A percentile compares a stretch with the other conserved stretches of the same genome.
phyloP scores from a whole-genome alignment of 2,329 filamentous ascomycete genomes.

The Alternaria sp. region DNA sequence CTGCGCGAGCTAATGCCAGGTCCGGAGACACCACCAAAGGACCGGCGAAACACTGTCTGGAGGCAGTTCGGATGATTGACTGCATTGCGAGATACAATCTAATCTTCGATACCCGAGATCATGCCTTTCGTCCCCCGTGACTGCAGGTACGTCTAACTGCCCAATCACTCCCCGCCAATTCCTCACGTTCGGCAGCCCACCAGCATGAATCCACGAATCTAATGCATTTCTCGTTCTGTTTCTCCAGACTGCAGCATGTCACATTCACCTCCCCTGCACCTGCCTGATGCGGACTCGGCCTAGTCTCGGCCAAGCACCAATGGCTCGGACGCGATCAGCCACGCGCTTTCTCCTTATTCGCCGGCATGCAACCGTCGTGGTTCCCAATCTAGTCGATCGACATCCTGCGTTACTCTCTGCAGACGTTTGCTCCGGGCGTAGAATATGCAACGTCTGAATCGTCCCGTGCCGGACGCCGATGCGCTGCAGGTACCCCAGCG shows the following conservation, averaged over 20 bases:
- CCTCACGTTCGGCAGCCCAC: conserved; percentile 5
- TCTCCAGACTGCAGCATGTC: background rate
- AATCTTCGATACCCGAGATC: conserved; percentile 5
- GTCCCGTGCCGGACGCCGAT: background rate
- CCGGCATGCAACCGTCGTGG: background rate
- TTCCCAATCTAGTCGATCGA: conserved; percentile 9
- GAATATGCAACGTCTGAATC: conserved; percentile 1
- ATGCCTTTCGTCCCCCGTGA: background rate
- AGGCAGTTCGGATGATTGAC: conserved; percentile 32
- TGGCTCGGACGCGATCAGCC: conserved; percentile 12
- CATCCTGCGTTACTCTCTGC: background rate
- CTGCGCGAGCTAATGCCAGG: conserved; percentile 56
- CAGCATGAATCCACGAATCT: background rate
- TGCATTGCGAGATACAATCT: background rate
- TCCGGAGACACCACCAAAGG: conserved; percentile 36
- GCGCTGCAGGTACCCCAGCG: conserved; percentile 6
- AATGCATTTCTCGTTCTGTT: conserved; percentile 1
- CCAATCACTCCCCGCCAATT: conserved; percentile 7
- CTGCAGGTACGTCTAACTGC: conserved; percentile 8
- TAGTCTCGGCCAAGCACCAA: conserved; percentile 18
- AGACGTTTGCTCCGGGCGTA: conserved; percentile 10
- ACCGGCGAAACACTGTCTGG: conserved; percentile 34
- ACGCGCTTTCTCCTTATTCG: conserved; percentile 12
- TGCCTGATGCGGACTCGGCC: conserved; percentile 23
- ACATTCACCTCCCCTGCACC: conserved; percentile 14